phyloP scores from a whole-genome alignment of 768 basidiomycete species.

The Exsudoporus frostii region DNA sequence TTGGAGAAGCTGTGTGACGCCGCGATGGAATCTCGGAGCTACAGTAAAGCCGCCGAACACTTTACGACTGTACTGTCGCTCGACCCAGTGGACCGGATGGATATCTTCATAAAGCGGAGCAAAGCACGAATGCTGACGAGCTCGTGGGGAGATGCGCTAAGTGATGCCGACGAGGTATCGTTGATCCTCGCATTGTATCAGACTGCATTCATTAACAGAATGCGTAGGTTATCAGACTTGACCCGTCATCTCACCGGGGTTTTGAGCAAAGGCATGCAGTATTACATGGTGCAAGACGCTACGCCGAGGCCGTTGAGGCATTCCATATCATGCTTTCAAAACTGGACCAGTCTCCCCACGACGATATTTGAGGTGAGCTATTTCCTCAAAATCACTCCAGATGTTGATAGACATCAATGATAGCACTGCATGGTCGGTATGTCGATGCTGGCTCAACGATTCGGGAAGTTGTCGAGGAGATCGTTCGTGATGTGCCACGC shows the following conservation, averaged over 20 bases:
- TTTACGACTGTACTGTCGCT: not conserved
- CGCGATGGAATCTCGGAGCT: not conserved
- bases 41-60: not conserved
- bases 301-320: not conserved
- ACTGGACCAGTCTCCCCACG: not conserved
- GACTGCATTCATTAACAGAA: too few species aligned
- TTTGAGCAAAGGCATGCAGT: conserved; percentile 3
- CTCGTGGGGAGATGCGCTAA: conserved; percentile 1
- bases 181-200: not conserved
- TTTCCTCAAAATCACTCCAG: not conserved
- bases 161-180: conserved; percentile 4
- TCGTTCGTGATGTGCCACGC: not conserved
- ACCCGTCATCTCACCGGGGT: not conserved
- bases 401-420: not conserved
- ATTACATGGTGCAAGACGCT: not conserved
- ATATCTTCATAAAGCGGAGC: conserved; percentile 4
- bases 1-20: not conserved
- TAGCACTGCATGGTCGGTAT: conserved; percentile 1
- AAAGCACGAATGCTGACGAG: not conserved
- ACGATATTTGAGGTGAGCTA: not conserved
- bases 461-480: not conserved
- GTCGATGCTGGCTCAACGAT: not conserved
- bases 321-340: conserved; percentile 1
- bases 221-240: conserved; percentile 5
- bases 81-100: too few species aligned